phyloP scores from a whole-genome alignment of 1,284 basidiomycete genomes.

The Vanrija humicola region DNA sequence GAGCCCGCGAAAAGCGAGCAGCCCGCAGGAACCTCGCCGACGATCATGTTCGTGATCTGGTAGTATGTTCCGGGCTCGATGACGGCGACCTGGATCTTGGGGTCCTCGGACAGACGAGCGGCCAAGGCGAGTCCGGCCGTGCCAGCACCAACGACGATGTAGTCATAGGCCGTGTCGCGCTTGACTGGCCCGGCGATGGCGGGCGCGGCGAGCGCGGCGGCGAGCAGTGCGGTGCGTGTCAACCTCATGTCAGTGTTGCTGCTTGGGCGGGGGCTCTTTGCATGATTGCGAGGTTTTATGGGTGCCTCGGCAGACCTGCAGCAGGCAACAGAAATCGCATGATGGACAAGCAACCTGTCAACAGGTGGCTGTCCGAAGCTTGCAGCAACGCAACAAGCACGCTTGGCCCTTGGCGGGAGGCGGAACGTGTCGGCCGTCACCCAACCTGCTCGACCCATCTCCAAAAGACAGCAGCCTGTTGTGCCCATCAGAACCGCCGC shows the following conservation, averaged over 20 bases:
- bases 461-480: too few relatives aligned
- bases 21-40: not conserved
- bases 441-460: too few relatives aligned
- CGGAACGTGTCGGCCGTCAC: too few relatives aligned
- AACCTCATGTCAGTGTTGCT: not conserved
- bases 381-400: too few relatives aligned
- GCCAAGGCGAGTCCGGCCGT: constrained; percentile 69
- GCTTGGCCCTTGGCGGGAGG: too few relatives aligned
- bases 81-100: constrained; percentile 62
- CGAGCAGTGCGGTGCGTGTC: not conserved
- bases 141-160: constrained; percentile 56
- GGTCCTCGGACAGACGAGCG: constrained; percentile 63
- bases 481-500: too few relatives aligned
- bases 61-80: constrained; percentile 59
- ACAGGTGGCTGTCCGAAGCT: too few relatives aligned
- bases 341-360: too few relatives aligned
- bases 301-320: too few relatives aligned
- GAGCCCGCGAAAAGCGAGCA: not conserved
- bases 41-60: not conserved
- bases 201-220: not conserved
- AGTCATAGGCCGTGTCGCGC: constrained; percentile 32
- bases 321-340: too few relatives aligned
- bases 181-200: not conserved
- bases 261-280: too few relatives aligned
- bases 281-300: too few relatives aligned